Conservation (phyloP, 352 stramenopile genomes). For the Elongisporangium undulatum region DNA sequence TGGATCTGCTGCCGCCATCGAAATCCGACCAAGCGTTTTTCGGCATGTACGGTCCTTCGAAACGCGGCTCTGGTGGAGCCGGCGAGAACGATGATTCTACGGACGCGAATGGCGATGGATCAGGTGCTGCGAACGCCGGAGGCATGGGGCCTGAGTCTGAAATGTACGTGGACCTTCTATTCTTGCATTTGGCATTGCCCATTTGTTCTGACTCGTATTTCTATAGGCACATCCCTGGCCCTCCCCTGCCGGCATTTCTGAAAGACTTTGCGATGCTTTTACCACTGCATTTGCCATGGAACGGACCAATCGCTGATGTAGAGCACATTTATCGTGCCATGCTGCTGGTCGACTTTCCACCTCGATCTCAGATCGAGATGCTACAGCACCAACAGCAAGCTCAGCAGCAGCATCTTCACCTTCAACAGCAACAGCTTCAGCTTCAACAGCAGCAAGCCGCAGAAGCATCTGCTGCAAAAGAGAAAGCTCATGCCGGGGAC, state of each 20-base stretch:
- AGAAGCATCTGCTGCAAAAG: slow-evolving; percentile 26
- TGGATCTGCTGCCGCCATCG: slow-evolving; percentile 56
- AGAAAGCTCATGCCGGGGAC: slow-evolving; percentile 27
- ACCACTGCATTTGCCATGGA: slow-evolving; percentile 78
- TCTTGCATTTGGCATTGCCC: background rate
- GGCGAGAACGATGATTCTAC: slow-evolving; percentile 11
- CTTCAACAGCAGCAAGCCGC: slow-evolving; percentile 45
- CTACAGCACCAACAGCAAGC: slow-evolving; percentile 63
- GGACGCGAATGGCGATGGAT: slow-evolving; percentile 17
- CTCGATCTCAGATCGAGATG: slow-evolving; percentile 63
- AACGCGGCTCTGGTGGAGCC: slow-evolving; percentile 12
- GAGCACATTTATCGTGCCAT: slow-evolving; percentile 85
- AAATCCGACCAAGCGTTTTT: slow-evolving; percentile 72
- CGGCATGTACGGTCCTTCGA: slow-evolving; percentile 66
- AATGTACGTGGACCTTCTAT: slow-evolving; percentile 20
- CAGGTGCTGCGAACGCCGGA: slow-evolving; percentile 11
- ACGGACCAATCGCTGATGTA: slow-evolving; percentile 81
- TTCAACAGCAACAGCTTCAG: slow-evolving; percentile 48
- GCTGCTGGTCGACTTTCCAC: slow-evolving; percentile 77
- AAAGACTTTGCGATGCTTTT: slow-evolving; percentile 83
- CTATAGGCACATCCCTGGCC: slow-evolving; percentile 59
- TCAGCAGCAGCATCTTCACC: slow-evolving; percentile 52
- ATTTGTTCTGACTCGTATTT: background rate
- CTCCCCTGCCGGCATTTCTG: slow-evolving; percentile 78
- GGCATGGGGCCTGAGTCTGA: slow-evolving; percentile 35